Percentiles rank a stretch among this genome's conserved stretches.
Evolutionary conservation across 2,329 filamentous ascomycete species (phyloP).

Genomic region (Botrytis deweyae): DNA sequence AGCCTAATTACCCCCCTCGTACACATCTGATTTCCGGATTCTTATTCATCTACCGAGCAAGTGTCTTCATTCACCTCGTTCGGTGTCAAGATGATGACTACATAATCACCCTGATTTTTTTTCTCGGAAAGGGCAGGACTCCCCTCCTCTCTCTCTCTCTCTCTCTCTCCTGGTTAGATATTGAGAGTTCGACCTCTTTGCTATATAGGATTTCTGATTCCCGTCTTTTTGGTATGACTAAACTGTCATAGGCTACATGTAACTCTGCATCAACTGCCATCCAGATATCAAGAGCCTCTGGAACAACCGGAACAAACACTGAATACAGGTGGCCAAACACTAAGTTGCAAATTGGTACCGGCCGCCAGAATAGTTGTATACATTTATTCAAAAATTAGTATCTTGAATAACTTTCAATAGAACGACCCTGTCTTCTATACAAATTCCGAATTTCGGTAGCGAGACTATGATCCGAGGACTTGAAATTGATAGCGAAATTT

Average conservation of each 20-base stretch:
- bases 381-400: rapidly evolving
- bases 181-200: neutral
- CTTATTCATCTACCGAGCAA: neutral
- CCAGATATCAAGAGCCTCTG: neutral
- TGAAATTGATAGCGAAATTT: neutral
- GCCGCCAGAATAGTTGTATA: neutral
- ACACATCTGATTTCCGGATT: neutral
- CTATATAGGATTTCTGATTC: neutral
- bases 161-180: neutral
- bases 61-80: neutral
- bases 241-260: neutral
- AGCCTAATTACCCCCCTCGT: neutral
- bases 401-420: neutral
- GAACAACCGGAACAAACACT: neutral
- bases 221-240: neutral
- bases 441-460: neutral
- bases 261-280: neutral
- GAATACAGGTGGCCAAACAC: neutral
- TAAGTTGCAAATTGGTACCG: neutral
- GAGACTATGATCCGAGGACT: neutral
- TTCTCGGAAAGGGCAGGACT: too few species aligned
- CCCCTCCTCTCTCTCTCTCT: neutral
- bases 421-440: neutral
- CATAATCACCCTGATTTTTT: neutral
- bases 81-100: neutral